A percentile compares a stretch with the other conserved stretches of the same genome.
These are phyloP conservation scores for Magnaporthales sp. DNA, from an alignment of 2,329 filamentous ascomycete species.

Conservation along the genomic window DNA sequence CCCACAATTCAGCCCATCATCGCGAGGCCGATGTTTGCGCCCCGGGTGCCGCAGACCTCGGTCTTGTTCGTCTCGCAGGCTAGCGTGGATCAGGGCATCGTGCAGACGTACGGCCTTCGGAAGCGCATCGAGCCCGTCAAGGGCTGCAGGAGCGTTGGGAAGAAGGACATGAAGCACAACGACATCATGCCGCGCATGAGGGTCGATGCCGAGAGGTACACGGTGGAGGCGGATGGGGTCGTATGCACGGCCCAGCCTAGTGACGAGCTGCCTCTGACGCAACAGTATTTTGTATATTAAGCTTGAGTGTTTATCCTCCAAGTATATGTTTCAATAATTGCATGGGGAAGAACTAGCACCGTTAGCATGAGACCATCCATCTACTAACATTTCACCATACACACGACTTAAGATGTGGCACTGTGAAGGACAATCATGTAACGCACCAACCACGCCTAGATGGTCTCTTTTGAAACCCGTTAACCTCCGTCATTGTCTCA, in stretches of 20 bases:
- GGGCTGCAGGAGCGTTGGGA: constrained; percentile 64
- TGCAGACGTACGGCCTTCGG: constrained; percentile 64
- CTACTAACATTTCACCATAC: not conserved
- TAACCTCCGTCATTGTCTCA: not conserved
- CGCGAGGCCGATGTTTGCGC: constrained; percentile 78
- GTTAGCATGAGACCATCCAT: not conserved
- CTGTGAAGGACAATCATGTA: not conserved
- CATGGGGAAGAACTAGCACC: not conserved
- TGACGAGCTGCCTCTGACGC: constrained; percentile 62
- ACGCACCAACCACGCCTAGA: not conserved
- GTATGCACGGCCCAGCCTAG: constrained; percentile 67
- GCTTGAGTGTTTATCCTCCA: not conserved
- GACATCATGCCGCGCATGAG: constrained; percentile 75
- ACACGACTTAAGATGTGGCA: not conserved
- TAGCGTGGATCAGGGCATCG: constrained; percentile 57
- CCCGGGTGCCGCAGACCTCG: constrained; percentile 60
- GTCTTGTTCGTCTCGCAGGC: constrained; percentile 77
- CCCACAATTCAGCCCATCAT: constrained; percentile 81
- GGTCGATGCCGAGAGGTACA: constrained; percentile 87
- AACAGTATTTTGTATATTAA: constrained; percentile 69
- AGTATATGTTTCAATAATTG: not conserved
- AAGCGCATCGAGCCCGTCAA: constrained; percentile 76
- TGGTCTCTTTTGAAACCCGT: not conserved
- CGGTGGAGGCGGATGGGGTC: constrained; percentile 74
- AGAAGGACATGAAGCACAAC: constrained; percentile 88